A percentile compares a stretch with the other conserved stretches of the same genome.
Conservation (phyloP, 2,329 filamentous ascomycete genomes). For the Penicillium paneum region DNA sequence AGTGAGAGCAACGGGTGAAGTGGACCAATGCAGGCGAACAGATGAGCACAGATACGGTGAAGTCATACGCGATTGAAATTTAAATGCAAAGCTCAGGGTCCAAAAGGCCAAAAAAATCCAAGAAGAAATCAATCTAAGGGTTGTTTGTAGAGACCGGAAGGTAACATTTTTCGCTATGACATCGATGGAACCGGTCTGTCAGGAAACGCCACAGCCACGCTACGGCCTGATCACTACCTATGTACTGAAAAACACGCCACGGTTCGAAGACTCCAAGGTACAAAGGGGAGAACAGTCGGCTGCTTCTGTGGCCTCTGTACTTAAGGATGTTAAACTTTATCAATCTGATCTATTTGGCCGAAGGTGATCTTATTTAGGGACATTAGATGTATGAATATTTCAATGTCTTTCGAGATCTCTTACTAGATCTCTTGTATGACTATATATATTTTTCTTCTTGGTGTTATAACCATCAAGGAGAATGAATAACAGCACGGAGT, state of each 20-base stretch:
- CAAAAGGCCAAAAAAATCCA: background rate
- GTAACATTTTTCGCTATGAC: conserved; percentile 23
- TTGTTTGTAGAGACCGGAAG: background rate
- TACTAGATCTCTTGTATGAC: background rate
- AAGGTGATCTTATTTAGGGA: background rate
- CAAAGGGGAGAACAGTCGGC: background rate
- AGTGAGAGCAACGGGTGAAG: conserved; percentile 12
- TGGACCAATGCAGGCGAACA: conserved; percentile 21
- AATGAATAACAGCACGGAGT: too few species aligned
- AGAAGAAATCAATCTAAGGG: background rate
- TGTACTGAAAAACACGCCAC: conserved; percentile 1
- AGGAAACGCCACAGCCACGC: conserved; percentile 22
- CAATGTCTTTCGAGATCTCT: background rate
- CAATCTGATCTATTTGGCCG: too few species aligned
- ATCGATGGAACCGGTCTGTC: conserved; percentile 21
- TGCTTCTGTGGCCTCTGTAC: background rate
- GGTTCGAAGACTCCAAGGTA: background rate
- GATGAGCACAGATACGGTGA: conserved; percentile 7
- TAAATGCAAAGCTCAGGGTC: conserved; percentile 1
- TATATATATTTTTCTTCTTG: too few species aligned
- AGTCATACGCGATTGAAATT: conserved; percentile 5
- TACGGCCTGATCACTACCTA: conserved; percentile 5
- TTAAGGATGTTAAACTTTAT: background rate
- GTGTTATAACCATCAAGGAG: too few species aligned
- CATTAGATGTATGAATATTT: background rate